Percentiles rank a stretch among this genome's conserved stretches.
Conservation (phyloP, 768 basidiomycete species). For the Panaeolus papilionaceus region DNA sequence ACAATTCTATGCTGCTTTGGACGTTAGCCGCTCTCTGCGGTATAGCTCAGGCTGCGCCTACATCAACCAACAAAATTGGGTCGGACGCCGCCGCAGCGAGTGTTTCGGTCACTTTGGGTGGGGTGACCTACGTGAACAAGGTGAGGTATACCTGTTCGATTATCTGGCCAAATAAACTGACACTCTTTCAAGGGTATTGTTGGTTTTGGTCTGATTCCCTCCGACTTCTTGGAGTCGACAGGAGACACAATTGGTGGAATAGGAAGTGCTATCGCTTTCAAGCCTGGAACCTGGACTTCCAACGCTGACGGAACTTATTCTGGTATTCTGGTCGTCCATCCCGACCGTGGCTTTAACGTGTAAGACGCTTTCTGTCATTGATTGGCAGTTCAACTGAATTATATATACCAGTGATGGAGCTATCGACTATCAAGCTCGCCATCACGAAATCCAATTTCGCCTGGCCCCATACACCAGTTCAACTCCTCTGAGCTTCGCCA, state of each 20-base stretch:
- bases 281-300: slow-evolving; percentile 49
- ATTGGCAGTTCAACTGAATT: neutral
- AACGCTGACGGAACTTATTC: slow-evolving; percentile 44
- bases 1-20: neutral
- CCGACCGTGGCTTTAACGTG: slow-evolving; percentile 69
- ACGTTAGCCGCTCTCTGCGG: neutral
- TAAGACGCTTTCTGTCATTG: slow-evolving; percentile 33
- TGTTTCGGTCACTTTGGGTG: slow-evolving; percentile 40
- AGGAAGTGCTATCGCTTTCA: slow-evolving; percentile 65
- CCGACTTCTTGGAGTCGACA: slow-evolving; percentile 60
- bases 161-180: neutral
- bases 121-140: slow-evolving; percentile 53
- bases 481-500: slow-evolving; percentile 50
- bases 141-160: slow-evolving; percentile 20
- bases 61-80: neutral
- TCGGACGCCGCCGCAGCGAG: neutral
- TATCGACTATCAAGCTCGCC: slow-evolving; percentile 67
- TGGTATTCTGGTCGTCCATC: slow-evolving; percentile 60
- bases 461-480: slow-evolving; percentile 60
- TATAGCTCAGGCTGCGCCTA: neutral
- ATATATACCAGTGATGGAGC: slow-evolving; percentile 50
- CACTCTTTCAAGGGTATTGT: slow-evolving; percentile 51
- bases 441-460: slow-evolving; percentile 64
- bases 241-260: slow-evolving; percentile 68
- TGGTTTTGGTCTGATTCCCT: slow-evolving; percentile 66